Percentiles rank a stretch among this genome's conserved stretches.
Conservation (phyloP, 23 red algal species). For the Chondrus crispus region DNA sequence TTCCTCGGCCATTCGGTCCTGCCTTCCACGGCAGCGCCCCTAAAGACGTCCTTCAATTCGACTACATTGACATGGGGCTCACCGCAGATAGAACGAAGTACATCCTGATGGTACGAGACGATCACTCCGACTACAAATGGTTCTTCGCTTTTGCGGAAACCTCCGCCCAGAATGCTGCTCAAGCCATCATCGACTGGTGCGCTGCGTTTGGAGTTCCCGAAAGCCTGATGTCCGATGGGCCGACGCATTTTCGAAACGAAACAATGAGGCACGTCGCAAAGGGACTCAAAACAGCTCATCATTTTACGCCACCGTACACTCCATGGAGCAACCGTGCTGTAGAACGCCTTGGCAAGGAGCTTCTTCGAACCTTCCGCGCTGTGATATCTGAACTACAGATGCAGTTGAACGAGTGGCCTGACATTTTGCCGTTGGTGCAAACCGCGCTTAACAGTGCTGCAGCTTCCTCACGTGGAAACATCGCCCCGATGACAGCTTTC, state of each 20-base stretch:
- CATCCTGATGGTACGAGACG: neutral
- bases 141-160: conserved; percentile 1
- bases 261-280: neutral
- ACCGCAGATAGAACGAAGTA: neutral
- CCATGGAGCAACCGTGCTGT: neutral
- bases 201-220: neutral
- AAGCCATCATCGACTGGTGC: neutral
- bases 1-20: neutral
- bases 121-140: neutral
- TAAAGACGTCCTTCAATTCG: neutral
- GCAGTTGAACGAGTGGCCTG: neutral
- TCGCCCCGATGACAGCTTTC: neutral
- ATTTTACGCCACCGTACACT: neutral
- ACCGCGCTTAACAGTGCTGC: neutral
- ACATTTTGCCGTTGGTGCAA: conserved; percentile 3
- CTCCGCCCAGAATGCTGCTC: neutral
- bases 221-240: neutral
- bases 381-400: neutral
- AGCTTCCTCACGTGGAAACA: neutral
- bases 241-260: neutral
- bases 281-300: neutral
- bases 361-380: neutral
- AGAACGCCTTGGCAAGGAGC: neutral
- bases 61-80: neutral
- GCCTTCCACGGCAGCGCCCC: neutral